These are phyloP conservation scores for Schwanniomyces vanrijiae DNA, from an alignment of 805 yeast genomes.

Conservation along the genomic window DNA sequence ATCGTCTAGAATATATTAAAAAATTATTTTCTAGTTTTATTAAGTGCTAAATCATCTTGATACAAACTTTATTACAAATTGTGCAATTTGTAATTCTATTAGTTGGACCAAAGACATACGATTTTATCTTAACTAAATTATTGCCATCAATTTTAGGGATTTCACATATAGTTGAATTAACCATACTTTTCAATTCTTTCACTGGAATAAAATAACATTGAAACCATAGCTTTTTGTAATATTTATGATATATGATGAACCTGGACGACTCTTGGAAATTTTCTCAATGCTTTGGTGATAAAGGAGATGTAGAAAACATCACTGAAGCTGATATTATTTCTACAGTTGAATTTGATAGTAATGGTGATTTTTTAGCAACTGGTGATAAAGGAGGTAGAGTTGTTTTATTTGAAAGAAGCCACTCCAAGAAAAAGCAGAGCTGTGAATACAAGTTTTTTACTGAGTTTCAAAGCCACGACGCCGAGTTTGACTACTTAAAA, in stretches of 20 bases:
- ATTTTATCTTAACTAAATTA: neutral
- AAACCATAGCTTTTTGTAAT: neutral
- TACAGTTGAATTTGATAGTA: constrained; percentile 92
- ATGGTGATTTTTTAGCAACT: constrained; percentile 94
- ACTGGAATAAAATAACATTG: neutral
- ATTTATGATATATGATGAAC: constrained; percentile 6
- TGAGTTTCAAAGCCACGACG: constrained; percentile 97
- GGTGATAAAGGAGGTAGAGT: constrained; percentile 99
- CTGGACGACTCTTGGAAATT: constrained; percentile 64
- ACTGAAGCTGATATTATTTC: constrained; percentile 97
- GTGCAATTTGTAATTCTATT: neutral
- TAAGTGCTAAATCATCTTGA: neutral
- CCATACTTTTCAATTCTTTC: neutral
- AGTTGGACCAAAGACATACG: neutral
- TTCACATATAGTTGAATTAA: neutral
- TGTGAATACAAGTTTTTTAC: constrained; percentile 96
- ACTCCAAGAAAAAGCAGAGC: constrained; percentile 53
- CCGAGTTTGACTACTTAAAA: constrained; percentile 95
- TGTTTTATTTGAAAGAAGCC: constrained; percentile 89
- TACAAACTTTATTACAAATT: neutral
- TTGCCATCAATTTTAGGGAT: neutral
- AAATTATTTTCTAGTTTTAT: neutral
- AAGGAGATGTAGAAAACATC: constrained; percentile 92
- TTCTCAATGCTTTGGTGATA: constrained; percentile 98
- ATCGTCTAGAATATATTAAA: neutral